Conservation (phyloP, 345 rosid species). For the Acer negundo region DNA sequence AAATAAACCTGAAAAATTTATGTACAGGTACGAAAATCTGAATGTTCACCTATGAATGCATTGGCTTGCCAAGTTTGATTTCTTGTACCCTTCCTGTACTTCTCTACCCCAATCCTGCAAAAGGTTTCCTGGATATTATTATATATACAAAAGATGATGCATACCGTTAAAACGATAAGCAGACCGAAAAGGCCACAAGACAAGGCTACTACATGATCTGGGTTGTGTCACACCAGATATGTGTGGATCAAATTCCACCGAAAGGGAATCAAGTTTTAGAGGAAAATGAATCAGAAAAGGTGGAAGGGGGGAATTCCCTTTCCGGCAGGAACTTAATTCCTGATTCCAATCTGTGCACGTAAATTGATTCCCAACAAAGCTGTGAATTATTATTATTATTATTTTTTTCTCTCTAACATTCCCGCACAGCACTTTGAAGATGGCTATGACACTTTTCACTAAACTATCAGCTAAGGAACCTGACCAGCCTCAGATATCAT, state of each 20-base stretch:
- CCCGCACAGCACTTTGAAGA: too few species aligned
- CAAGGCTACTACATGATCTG: neutral
- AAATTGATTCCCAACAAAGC: too few species aligned
- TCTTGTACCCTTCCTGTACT: constrained; percentile 66
- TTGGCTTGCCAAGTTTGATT: constrained; percentile 75
- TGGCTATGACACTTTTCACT: too few species aligned
- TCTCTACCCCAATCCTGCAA: constrained; percentile 78
- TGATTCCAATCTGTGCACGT: too few species aligned
- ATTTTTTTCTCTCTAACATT: too few species aligned
- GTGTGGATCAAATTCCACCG: neutral
- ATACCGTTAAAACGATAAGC: neutral
- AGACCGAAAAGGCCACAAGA: neutral
- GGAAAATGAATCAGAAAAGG: too few species aligned
- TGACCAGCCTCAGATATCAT: too few species aligned
- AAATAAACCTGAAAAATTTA: neutral
- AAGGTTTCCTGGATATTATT: neutral
- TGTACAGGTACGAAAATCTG: neutral
- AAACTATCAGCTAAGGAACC: neutral
- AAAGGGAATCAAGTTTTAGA: too few species aligned
- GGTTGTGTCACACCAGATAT: neutral
- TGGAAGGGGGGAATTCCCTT: too few species aligned
- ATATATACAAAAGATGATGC: too few species aligned
- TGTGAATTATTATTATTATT: too few species aligned
- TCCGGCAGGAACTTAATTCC: too few species aligned
- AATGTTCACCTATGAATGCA: constrained; percentile 65